phyloP scores from a whole-genome alignment of 768 basidiomycete species.

The Rhodotorula diobovata region DNA sequence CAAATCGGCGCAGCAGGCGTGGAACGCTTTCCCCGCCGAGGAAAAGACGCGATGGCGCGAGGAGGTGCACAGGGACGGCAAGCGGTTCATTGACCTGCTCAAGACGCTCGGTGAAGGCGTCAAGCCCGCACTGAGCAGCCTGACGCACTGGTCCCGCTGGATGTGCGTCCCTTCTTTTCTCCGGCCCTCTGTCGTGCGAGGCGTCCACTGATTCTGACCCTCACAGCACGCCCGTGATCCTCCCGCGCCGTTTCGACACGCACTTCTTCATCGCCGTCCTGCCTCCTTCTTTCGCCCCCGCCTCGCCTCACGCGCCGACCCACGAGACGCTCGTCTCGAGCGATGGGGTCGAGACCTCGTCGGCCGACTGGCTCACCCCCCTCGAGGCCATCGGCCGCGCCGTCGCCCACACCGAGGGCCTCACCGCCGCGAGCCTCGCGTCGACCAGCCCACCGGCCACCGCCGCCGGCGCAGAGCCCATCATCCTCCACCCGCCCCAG shows the following conservation, averaged over 20 bases:
- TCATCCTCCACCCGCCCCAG: constrained; percentile 41
- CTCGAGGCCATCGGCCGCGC: constrained; percentile 25
- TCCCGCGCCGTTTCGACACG: constrained; percentile 39
- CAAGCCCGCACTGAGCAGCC: neutral
- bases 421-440: neutral
- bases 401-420: constrained; percentile 11
- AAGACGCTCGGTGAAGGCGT: neutral
- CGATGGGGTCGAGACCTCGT: constrained; percentile 35
- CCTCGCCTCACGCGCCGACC: neutral
- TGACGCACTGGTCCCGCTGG: constrained; percentile 33
- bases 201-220: neutral
- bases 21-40: neutral
- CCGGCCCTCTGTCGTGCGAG: too few relatives aligned
- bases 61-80: constrained; percentile 26
- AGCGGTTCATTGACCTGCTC: constrained; percentile 15
- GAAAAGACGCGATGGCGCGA: constrained; percentile 26
- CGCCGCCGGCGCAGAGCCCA: constrained; percentile 2
- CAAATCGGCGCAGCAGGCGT: constrained; percentile 2
- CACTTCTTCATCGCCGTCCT: constrained; percentile 40
- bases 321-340: constrained; percentile 4
- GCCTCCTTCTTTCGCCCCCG: neutral
- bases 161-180: constrained; percentile 1
- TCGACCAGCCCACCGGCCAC: neutral
- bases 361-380: constrained; percentile 38
- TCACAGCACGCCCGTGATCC: constrained; percentile 20